Conservation (phyloP, 202 grass and related monocot species). For the Panicum virgatum region DNA sequence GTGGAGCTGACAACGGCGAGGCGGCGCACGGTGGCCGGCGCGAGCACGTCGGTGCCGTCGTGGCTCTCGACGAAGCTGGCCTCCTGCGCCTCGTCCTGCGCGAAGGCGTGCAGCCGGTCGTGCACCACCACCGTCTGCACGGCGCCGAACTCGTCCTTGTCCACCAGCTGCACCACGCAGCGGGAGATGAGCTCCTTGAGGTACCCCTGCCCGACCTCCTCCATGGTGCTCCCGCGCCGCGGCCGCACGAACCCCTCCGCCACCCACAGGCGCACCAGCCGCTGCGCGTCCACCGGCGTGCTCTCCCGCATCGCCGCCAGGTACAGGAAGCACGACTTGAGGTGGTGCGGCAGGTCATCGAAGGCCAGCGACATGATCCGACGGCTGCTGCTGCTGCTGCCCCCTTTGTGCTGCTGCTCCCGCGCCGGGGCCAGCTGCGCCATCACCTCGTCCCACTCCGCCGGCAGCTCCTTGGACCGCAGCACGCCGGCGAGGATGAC, state of each 20-base stretch:
- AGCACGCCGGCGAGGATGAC: slow-evolving; percentile 64
- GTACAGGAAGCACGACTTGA: slow-evolving; percentile 59
- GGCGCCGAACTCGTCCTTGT: slow-evolving; percentile 40
- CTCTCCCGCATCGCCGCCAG: slow-evolving; percentile 40
- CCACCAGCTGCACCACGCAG: slow-evolving; percentile 52
- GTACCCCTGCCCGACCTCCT: slow-evolving; percentile 52
- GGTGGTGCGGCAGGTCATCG: slow-evolving; percentile 54
- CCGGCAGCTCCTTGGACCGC: slow-evolving; percentile 55
- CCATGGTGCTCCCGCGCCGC: slow-evolving; percentile 49
- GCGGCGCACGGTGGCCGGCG: slow-evolving; percentile 63
- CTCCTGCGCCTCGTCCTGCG: slow-evolving; percentile 64
- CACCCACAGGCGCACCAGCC: slow-evolving; percentile 52
- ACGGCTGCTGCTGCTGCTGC: not conserved
- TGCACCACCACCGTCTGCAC: slow-evolving; percentile 41
- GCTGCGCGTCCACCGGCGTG: slow-evolving; percentile 9
- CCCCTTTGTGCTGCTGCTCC: slow-evolving; percentile 22
- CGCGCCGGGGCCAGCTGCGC: slow-evolving; percentile 30
- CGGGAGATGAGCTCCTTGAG: slow-evolving; percentile 63
- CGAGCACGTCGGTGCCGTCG: slow-evolving; percentile 65
- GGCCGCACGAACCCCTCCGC: slow-evolving; percentile 60
- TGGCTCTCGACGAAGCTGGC: slow-evolving; percentile 65
- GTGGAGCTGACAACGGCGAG: slow-evolving; percentile 55
- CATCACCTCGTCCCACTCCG: slow-evolving; percentile 63
- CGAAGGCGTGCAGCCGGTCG: slow-evolving; percentile 55
- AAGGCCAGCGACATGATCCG: slow-evolving; percentile 55